These are phyloP conservation scores for Brassica hybrid DNA, from an alignment of 441 rosid genomes.

Conservation along the genomic window DNA sequence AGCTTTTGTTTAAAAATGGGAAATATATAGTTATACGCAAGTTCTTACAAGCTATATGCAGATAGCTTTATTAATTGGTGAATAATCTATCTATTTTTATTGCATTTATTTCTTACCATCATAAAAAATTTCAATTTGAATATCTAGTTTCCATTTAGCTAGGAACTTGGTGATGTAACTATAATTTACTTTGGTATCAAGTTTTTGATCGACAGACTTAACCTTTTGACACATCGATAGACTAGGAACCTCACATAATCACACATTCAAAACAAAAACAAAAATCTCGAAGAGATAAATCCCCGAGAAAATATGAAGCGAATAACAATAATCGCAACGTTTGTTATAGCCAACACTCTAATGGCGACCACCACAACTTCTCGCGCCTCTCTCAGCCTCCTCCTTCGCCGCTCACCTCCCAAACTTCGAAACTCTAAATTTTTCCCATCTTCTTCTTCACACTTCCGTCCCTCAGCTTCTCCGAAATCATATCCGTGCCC, in stretches of 20 bases:
- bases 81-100: too few species aligned
- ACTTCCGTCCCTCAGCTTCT: constrained; percentile 43
- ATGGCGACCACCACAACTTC: constrained; percentile 44
- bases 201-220: too few species aligned
- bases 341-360: constrained; percentile 31
- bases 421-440: constrained; percentile 31
- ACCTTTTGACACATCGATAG: too few species aligned
- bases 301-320: constrained; percentile 29
- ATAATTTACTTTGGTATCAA: too few species aligned
- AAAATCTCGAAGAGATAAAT: not conserved
- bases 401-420: constrained; percentile 49
- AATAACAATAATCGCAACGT: constrained; percentile 30
- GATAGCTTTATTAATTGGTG: too few species aligned
- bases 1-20: not conserved
- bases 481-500: constrained; percentile 60
- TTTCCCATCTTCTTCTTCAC: constrained; percentile 19
- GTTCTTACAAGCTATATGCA: too few species aligned
- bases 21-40: too few species aligned
- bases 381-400: constrained; percentile 56
- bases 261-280: not conserved
- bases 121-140: too few species aligned
- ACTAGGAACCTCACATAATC: not conserved
- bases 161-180: too few species aligned
- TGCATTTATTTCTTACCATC: too few species aligned
- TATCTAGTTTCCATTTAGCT: too few species aligned